A percentile compares a stretch with the other conserved stretches of the same genome.
Evolutionary conservation across 345 rosid genomes (phyloP).

Genomic region (Clarkia xantiana): DNA sequence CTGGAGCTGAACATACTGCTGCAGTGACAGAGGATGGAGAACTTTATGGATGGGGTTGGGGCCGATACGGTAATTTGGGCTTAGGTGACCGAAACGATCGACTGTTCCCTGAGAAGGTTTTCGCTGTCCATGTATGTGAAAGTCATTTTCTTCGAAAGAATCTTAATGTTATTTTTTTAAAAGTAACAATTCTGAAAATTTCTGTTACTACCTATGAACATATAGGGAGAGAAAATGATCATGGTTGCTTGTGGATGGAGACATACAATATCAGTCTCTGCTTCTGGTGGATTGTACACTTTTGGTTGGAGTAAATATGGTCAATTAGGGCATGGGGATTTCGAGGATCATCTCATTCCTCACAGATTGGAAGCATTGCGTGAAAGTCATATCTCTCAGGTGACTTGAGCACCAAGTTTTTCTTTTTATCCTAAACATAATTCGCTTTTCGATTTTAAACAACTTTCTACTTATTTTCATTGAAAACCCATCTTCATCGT

Average conservation of each 20-base stretch:
- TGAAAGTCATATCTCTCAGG: constrained; percentile 60
- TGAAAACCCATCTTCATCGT: too few species aligned
- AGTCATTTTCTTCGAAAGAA: constrained; percentile 8
- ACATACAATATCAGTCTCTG: constrained; percentile 78
- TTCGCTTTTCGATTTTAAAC: not conserved
- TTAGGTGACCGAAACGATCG: constrained; percentile 92
- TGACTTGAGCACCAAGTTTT: constrained; percentile 9
- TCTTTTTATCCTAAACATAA: not conserved
- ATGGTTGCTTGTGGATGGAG: constrained; percentile 98
- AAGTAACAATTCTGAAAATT: not conserved
- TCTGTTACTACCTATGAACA: not conserved
- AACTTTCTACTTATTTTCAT: too few species aligned
- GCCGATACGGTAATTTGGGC: constrained; percentile 92
- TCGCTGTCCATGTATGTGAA: constrained; percentile 41
- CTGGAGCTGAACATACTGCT: constrained; percentile 96
- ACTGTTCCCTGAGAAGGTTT: constrained; percentile 68
- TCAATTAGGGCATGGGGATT: constrained; percentile 94
- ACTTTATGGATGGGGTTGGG: constrained; percentile 99
- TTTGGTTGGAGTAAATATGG: constrained; percentile 99
- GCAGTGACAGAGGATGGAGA: constrained; percentile 88
- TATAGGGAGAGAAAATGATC: constrained; percentile 71
- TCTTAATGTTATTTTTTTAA: not conserved
- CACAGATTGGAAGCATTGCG: constrained; percentile 58
- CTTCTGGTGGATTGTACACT: constrained; percentile 65
- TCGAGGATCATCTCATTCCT: constrained; percentile 80